Evolutionary conservation across 2,329 filamentous ascomycete species (phyloP).

Genomic region (Trichoderma sp.): DNA sequence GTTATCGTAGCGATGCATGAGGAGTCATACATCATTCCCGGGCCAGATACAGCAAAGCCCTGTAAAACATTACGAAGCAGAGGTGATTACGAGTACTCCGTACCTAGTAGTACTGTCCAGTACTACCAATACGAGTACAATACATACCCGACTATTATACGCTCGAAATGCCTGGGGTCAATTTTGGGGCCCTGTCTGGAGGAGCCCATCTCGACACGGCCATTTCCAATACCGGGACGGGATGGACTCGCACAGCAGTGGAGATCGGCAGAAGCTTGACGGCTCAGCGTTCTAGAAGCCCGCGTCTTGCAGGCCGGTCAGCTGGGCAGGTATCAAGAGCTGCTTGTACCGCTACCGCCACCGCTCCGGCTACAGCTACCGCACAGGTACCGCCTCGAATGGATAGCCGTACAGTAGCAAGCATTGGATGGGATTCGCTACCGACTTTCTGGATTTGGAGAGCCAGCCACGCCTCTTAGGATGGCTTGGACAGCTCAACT

Average conservation of each 20-base stretch:
- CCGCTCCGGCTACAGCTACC: background rate
- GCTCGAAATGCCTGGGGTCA: background rate
- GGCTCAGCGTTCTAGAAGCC: background rate
- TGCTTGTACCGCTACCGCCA: background rate
- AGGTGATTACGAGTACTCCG: too few species aligned
- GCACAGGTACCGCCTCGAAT: background rate
- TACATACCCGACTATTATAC: background rate
- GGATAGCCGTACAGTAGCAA: background rate
- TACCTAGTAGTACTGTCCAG: too few species aligned
- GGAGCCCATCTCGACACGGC: background rate
- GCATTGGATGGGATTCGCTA: constrained; percentile 30
- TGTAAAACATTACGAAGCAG: too few species aligned
- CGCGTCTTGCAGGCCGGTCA: background rate
- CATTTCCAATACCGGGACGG: background rate
- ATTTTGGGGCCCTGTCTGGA: background rate
- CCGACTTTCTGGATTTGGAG: constrained; percentile 27
- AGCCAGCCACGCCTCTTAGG: background rate
- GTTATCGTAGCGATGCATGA: background rate
- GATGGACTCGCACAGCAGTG: background rate
- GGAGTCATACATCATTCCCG: background rate
- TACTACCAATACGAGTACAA: too few species aligned
- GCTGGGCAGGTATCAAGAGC: background rate
- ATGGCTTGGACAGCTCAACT: background rate
- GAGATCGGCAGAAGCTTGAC: background rate
- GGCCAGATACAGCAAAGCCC: too few species aligned